A percentile compares a stretch with the other conserved stretches of the same genome.
Evolutionary conservation across 805 yeast species (phyloP).

Genomic region (Candida taoyuanica): DNA sequence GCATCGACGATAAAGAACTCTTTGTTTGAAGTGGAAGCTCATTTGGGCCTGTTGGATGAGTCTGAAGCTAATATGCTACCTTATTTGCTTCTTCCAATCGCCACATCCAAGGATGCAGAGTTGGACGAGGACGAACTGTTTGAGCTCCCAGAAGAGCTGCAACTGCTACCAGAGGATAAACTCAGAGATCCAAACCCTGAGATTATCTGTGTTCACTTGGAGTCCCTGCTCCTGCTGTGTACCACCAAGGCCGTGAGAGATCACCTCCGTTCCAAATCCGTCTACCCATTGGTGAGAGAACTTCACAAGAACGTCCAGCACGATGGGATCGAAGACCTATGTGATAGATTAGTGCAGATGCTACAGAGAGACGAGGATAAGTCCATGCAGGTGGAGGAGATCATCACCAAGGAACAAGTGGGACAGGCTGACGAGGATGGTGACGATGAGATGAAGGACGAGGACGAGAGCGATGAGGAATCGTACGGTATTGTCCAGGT

Average conservation of each 20-base stretch:
- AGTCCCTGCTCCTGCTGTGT: slow-evolving; percentile 72
- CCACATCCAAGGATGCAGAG: slow-evolving; percentile 65
- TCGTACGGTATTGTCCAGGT: slow-evolving; percentile 18
- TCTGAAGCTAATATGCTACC: slow-evolving; percentile 71
- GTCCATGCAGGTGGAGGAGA: slow-evolving; percentile 43
- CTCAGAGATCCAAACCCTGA: slow-evolving; percentile 66
- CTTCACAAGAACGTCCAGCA: slow-evolving; percentile 57
- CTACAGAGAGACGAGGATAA: slow-evolving; percentile 82
- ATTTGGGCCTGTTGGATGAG: slow-evolving; percentile 53
- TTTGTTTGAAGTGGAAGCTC: slow-evolving; percentile 72
- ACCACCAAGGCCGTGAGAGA: slow-evolving; percentile 74
- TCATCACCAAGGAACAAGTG: slow-evolving; percentile 44
- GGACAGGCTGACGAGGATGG: slow-evolving; percentile 35
- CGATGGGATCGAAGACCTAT: slow-evolving; percentile 54
- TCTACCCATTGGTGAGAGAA: slow-evolving; percentile 83
- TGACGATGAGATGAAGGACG: slow-evolving; percentile 25
- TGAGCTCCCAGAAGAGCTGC: slow-evolving; percentile 84
- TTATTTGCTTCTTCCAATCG: slow-evolving; percentile 74
- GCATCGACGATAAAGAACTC: slow-evolving; percentile 90
- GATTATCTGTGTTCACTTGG: slow-evolving; percentile 68
- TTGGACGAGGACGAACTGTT: slow-evolving; percentile 82
- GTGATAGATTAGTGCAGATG: slow-evolving; percentile 85
- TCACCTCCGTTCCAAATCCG: slow-evolving; percentile 70
- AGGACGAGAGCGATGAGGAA: slow-evolving; percentile 23
- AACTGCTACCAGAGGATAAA: slow-evolving; percentile 71